Percentiles rank a stretch among this genome's conserved stretches.
phyloP scores from a whole-genome alignment of 768 basidiomycete genomes.

The Dendrothele bispora region DNA sequence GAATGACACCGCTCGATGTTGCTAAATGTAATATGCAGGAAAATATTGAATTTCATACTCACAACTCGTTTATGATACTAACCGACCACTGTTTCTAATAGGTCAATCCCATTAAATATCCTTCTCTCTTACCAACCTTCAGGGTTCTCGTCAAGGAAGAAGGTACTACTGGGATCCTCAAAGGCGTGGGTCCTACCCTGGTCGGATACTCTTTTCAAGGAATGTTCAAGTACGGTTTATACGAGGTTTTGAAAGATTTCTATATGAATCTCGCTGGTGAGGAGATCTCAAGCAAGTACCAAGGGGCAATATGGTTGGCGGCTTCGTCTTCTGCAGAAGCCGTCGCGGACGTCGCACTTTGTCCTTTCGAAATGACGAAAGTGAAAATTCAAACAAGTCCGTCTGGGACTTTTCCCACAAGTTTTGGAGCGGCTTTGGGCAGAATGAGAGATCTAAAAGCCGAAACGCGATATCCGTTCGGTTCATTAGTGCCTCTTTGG shows the following conservation, averaged over 20 bases:
- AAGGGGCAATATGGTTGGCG: conserved; percentile 88
- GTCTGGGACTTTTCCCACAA: conserved; percentile 72
- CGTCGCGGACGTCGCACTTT: conserved; percentile 94
- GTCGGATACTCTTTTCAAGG: conserved; percentile 94
- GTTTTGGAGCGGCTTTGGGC: conserved; percentile 68
- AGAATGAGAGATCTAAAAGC: conserved; percentile 65
- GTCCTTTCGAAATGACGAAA: conserved; percentile 92
- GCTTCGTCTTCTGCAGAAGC: conserved; percentile 94
- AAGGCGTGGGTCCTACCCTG: conserved; percentile 90
- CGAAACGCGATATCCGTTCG: conserved; percentile 84
- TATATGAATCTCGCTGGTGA: conserved; percentile 91
- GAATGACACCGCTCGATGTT: conserved; percentile 84
- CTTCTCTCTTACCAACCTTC: conserved; percentile 60
- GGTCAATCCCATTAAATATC: conserved; percentile 81
- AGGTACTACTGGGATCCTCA: conserved; percentile 85
- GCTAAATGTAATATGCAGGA: conserved; percentile 94
- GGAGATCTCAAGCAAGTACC: conserved; percentile 75
- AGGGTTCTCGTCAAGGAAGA: conserved; percentile 73
- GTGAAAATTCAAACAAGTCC: conserved; percentile 86
- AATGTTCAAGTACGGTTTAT: conserved; percentile 98
- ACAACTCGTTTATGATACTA: conserved; percentile 5
- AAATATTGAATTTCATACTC: conserved; percentile 16
- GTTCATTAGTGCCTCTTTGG: conserved; percentile 83
- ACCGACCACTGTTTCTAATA: conserved; percentile 32
- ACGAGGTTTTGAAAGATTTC: conserved; percentile 91